Base-by-base conservation (phyloP, 1,284 basidiomycete species). In the Leccinum pachyderme region DNA sequence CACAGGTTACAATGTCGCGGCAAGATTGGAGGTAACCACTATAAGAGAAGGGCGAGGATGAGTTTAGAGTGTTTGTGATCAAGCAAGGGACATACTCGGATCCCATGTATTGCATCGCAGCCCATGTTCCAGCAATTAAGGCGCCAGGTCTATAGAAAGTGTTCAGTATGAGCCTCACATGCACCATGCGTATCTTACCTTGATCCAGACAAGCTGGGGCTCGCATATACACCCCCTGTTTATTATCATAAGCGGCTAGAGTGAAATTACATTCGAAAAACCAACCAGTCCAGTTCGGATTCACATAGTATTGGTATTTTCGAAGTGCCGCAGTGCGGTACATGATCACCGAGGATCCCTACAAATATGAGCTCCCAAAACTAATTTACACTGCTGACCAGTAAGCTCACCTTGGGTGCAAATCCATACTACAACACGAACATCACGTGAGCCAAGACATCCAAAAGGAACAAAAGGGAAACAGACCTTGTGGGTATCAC, bases 321-420 rank as follows among this genome's bases (percentile, higher is more conserved):
- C 93, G 82, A 31, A 95, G 77, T 54, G 84, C 83, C 32, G 82
- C 78, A 51, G 85, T 78, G 18, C 86, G 83, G 73, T 95, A 96
- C 93, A 97, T 95, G 65, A 97, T 86, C 44, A 96, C 91, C 4
- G 93, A 95, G n/a, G 89, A 89, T 27, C 94, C 91, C 87, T 94
- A 63, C 9, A 22, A 45, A 35, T 22, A 5, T 46, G 29, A 53
- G 33, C n/a, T 52, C 41, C 18, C 6, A 35, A 15, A 33, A 0
- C 13, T 5, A 29, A n/a, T 12, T n/a, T 45, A 25, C 44, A 27
- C 39, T 28, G 25, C 18, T 18, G 43, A 54, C 29, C 29, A 7
- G 18, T 51, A 12, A 29, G 61, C 74, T 49, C 45, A 84, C 90
- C 81, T 91, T 94, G n/a, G 89, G 89, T 48, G 87, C 82, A 66